Percentiles rank a stretch among this genome's conserved stretches.
These are phyloP conservation scores for Inosperma sp. DNA, from an alignment of 768 basidiomycete species.

Conservation along the genomic window DNA sequence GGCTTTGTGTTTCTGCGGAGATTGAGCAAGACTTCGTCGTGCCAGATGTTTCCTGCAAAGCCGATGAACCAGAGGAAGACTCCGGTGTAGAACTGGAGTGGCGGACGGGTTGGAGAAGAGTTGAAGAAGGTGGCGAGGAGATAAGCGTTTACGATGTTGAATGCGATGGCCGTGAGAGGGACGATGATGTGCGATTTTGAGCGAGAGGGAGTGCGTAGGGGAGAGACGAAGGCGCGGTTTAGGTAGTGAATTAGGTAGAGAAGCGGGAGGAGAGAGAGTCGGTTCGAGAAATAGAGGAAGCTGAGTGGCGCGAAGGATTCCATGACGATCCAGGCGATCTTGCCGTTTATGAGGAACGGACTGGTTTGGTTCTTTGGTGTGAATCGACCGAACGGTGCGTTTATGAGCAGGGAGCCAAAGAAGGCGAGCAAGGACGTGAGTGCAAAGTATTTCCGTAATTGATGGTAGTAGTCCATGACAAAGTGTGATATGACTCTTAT, in stretches of 20 bases:
- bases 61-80: constrained; percentile 66
- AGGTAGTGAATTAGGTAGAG: constrained; percentile 74
- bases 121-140: constrained; percentile 69
- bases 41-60: constrained; percentile 72
- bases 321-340: constrained; percentile 72
- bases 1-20: constrained; percentile 62
- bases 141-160: constrained; percentile 71
- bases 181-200: constrained; percentile 71
- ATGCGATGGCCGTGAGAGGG: constrained; percentile 46
- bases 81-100: constrained; percentile 56
- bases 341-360: constrained; percentile 54
- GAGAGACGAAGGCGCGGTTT: constrained; percentile 78
- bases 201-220: constrained; percentile 74
- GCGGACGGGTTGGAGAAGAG: constrained; percentile 43
- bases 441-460: constrained; percentile 44
- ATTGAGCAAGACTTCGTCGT: constrained; percentile 86
- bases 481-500: too few relatives aligned
- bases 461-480: neutral
- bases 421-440: constrained; percentile 33
- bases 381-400: constrained; percentile 84
- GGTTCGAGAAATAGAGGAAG: constrained; percentile 43
- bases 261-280: constrained; percentile 47
- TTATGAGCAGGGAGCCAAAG: constrained; percentile 45
- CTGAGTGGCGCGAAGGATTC: constrained; percentile 58
- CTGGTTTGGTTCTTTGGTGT: constrained; percentile 41